Base-by-base conservation (phyloP, 2,329 filamentous ascomycete genomes). In the Thelonectria discophora region DNA sequence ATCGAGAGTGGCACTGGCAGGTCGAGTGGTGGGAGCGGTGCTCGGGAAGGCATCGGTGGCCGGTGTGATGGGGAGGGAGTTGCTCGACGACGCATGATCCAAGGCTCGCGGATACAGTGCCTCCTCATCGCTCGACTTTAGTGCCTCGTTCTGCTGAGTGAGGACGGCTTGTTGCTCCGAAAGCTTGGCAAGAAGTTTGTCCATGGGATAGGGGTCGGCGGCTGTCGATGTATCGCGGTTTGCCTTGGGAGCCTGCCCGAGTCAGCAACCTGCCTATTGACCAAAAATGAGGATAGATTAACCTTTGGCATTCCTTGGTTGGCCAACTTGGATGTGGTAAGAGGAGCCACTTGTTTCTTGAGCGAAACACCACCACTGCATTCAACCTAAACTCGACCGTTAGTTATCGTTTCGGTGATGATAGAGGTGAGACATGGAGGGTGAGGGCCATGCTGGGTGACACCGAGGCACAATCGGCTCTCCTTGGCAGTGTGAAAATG, bases 181-280 rank as follows among this genome's bases (percentile, higher is more conserved):
- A 49, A 94, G 82, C 73, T 89, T 90, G 58, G 89, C 86, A 65
- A 93, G 80, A 53, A 93, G 85, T 62, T 88, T 88, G 70, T 95
- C 91, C 82, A 94, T 87, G 9, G 84, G 81, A 57, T 82, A 84
- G 30, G 77, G 65, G 42, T 84, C 82, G 48, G 72, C 64, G 11
- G 74, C 64, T 6, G 70, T 72, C 10, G 74, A 68, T 3, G 71
- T 46, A 34, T 84, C 81, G 67, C 83, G 80, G 63, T 72, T 81
- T 52, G 79, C 74, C 78, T 85, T 81, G 68, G 80, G 77, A 77
- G 81, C 82, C 79, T 81, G 74, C 72, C 70, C 73, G 58, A 62
- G 56, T 72, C 45, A 72, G 64, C 55, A 65, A 74, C 64, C 60
- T 46, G 45, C 20, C 56, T 48, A 18, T 43, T 46, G 30, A 34